Percentiles rank a stretch among this genome's conserved stretches.
Conservation (phyloP, 768 basidiomycete genomes). For the Trametopsis cervina region DNA sequence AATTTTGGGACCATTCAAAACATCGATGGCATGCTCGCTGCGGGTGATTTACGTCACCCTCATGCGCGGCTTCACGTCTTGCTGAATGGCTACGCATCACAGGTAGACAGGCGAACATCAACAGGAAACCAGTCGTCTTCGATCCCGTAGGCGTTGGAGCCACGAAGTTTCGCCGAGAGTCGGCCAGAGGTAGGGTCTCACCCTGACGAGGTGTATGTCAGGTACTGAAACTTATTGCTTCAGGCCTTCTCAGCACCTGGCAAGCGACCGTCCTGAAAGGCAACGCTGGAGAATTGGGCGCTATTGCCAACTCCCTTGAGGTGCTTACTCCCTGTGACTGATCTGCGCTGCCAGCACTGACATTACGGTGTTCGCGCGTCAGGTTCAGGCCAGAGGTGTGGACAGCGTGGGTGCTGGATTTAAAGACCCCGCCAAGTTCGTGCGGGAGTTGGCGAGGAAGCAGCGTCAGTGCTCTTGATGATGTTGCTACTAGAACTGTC, state of each 20-base stretch:
- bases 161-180: conserved; percentile 57
- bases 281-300: conserved; percentile 84
- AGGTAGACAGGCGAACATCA: conserved; percentile 55
- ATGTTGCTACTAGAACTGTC: too few relatives aligned
- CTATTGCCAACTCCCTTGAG: conserved; percentile 69
- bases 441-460: conserved; percentile 59
- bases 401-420: conserved; percentile 80
- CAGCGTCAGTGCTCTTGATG: conserved; percentile 54
- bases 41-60: conserved; percentile 41
- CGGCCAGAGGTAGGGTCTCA: conserved; percentile 43
- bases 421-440: conserved; percentile 63
- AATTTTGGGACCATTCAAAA: conserved; percentile 82
- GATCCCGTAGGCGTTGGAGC: conserved; percentile 94
- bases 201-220: background rate
- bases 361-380: background rate
- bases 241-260: conserved; percentile 68
- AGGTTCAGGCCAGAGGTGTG: conserved; percentile 78
- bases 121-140: conserved; percentile 72
- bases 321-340: conserved; percentile 28
- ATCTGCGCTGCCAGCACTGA: background rate
- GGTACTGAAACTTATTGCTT: background rate
- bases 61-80: background rate
- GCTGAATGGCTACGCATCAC: background rate
- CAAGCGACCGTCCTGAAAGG: conserved; percentile 93
- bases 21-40: conserved; percentile 67